A percentile compares a stretch with the other conserved stretches of the same genome.
These are phyloP conservation scores for Cercophora sp. DNA, from an alignment of 495 filamentous ascomycete species.

Conservation along the genomic window DNA sequence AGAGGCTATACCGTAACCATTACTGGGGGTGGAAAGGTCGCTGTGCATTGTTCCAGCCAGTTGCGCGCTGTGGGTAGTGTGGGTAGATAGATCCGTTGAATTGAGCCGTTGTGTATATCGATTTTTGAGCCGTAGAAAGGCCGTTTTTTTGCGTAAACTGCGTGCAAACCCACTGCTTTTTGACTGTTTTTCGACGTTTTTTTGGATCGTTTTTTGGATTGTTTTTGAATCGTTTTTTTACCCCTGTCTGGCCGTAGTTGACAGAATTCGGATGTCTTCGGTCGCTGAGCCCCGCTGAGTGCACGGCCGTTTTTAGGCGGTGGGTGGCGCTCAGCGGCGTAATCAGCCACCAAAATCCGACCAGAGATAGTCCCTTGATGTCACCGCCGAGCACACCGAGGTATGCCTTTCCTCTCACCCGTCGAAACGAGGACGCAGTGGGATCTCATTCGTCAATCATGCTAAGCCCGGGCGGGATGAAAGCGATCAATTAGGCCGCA, in stretches of 20 bases:
- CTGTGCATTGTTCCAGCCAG: no score
- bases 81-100: neutral
- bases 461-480: no score
- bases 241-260: neutral
- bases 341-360: slow-evolving; percentile 5
- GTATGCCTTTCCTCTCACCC: no score
- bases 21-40: no score
- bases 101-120: neutral
- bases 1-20: no score
- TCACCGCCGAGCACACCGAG: no score
- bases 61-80: no score
- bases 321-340: neutral
- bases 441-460: no score
- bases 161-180: neutral
- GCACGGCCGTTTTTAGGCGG: slow-evolving; percentile 4
- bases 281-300: neutral
- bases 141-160: neutral
- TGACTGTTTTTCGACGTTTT: neutral
- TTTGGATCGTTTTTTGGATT: neutral
- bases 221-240: neutral
- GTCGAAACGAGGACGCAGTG: no score
- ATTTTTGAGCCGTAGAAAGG: neutral
- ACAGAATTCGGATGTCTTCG: neutral
- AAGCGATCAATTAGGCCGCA: no score
- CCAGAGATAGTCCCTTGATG: no score